Percentiles rank a stretch among this genome's conserved stretches.
Evolutionary conservation across 108 stramenopile species (phyloP).

Genomic region (Nannochloropsis oceanica): DNA sequence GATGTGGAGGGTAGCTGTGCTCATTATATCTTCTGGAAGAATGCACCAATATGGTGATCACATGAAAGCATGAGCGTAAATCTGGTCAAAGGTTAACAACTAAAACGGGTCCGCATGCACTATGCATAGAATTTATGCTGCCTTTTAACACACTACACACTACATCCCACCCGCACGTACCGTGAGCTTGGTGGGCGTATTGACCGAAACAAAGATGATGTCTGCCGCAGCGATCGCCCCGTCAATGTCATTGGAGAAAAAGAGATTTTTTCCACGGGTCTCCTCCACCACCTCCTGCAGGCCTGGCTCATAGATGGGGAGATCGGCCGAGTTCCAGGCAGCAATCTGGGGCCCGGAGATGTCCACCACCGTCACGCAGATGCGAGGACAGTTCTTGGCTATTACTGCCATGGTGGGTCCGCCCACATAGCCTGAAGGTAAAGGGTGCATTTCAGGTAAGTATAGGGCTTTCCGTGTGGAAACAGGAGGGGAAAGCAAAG

Average conservation of each 20-base stretch:
- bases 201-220: slow-evolving; percentile 97
- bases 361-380: slow-evolving; percentile 92
- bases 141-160: not conserved
- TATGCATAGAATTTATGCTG: not conserved
- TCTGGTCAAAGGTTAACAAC: not conserved
- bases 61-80: not conserved
- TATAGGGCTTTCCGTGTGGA: not conserved
- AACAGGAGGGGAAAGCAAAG: not conserved
- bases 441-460: not conserved
- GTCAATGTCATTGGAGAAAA: slow-evolving; percentile 95
- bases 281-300: slow-evolving; percentile 73
- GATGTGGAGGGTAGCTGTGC: no score
- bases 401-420: slow-evolving; percentile 99
- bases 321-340: slow-evolving; percentile 81
- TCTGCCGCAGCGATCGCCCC: slow-evolving; percentile 72
- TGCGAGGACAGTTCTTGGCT: slow-evolving; percentile 80
- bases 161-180: slow-evolving; percentile 21
- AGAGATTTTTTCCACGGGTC: slow-evolving; percentile 66
- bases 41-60: not conserved
- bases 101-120: not conserved
- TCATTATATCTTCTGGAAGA: no score
- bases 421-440: slow-evolving; percentile 82
- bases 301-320: slow-evolving; percentile 98
- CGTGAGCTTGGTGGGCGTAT: slow-evolving; percentile 95
- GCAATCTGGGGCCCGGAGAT: slow-evolving; percentile 75